phyloP scores from a whole-genome alignment of 495 filamentous ascomycete species.

The Articulospora tetracladia region DNA sequence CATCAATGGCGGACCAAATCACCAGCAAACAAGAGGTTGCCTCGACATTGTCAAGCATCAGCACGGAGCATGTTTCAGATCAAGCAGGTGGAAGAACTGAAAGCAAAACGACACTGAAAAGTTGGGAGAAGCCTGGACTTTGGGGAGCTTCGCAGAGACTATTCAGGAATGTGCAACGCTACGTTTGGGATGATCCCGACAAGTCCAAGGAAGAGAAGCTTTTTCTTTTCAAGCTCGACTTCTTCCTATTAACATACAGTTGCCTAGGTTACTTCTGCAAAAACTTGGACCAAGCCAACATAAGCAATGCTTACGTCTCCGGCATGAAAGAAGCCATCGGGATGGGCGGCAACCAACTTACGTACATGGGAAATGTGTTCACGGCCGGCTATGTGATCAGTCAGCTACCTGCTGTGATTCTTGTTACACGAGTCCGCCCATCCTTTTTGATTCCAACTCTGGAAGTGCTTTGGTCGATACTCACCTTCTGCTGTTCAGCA shows the following conservation, averaged over 20 bases:
- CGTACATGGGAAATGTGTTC: constrained; percentile 50
- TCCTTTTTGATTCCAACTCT: constrained; percentile 55
- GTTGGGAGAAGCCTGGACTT: constrained; percentile 3
- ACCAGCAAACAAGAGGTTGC: no score
- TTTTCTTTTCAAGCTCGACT: constrained; percentile 57
- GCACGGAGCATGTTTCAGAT: no score
- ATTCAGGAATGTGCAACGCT: constrained; percentile 14
- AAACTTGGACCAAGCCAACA: constrained; percentile 53
- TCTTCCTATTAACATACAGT: constrained; percentile 48
- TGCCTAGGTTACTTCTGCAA: constrained; percentile 57
- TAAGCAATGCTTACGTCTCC: constrained; percentile 54
- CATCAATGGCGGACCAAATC: no score
- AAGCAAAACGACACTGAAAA: background rate
- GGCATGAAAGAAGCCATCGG: constrained; percentile 57
- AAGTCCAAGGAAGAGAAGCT: constrained; percentile 55
- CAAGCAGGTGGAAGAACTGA: no score
- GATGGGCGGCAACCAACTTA: constrained; percentile 50
- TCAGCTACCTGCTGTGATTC: constrained; percentile 53
- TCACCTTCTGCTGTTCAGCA: constrained; percentile 45
- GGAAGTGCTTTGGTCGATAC: constrained; percentile 51
- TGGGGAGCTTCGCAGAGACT: background rate
- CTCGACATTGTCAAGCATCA: no score
- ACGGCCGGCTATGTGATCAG: constrained; percentile 60
- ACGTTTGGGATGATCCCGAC: constrained; percentile 59
- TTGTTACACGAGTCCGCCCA: constrained; percentile 55